Evolutionary conservation across 1,284 basidiomycete species (phyloP), one percentile per base, ranked within the genome.

Genomic region (Sphaerobolus stellatus): DNA sequence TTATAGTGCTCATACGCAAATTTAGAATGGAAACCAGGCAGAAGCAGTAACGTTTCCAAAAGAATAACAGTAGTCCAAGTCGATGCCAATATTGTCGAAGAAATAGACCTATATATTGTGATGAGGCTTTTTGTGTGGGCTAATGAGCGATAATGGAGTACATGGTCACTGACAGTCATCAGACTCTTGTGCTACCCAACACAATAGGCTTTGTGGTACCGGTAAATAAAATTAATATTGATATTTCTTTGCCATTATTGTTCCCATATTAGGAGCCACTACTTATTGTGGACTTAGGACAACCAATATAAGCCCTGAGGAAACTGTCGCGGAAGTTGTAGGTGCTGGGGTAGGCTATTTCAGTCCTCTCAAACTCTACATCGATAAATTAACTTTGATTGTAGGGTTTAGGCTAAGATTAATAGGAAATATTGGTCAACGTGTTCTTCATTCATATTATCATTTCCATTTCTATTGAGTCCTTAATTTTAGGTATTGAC

Each of bases 151-250:
- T n/a, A n/a, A n/a, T n/a, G n/a, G 70, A 73, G 58, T 73, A 72
- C 49, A 41, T 66, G 29, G 50, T 67, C 11, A 58, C 64, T 8
- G 56, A 60, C 33, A 58, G 66, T 9, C 55, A 63, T 27, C 55
- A 64, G 7, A 56, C 65, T 16, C 61, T 72, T 43, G 46, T 59
- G 4, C 48, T 73, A 9, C 69, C 71, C 2, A 62, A 66, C 47
- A 57, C 47, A 11, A 57, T 68, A 49, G 54, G 67, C 11, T 69
- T 71, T 53, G 69, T 71, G 44, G 54, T 64, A 5, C 70, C 63
- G 1, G 68, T 68, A 1, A 64, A 68, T 41, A 57, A 72, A 11
- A 64, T 64, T 16, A 59, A 66, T 25, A 63, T 67, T 16, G 64
- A 63, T 31, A 33, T 3, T 41, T 16, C 18, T n/a, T n/a, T n/a